These are phyloP conservation scores for Candida broadrunensis DNA, from an alignment of 805 yeast species.

Conservation along the genomic window DNA sequence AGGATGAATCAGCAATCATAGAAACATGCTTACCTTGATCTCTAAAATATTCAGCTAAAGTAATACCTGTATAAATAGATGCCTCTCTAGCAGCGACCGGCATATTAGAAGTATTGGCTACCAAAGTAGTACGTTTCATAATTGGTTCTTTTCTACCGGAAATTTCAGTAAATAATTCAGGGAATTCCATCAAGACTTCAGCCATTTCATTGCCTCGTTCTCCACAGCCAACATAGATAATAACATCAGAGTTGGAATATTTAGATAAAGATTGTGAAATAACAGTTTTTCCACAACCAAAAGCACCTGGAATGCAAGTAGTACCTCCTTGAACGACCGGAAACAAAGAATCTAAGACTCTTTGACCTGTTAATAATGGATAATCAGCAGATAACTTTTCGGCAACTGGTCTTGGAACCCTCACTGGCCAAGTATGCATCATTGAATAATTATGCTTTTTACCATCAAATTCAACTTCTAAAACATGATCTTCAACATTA, in stretches of 20 bases:
- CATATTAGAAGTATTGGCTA: conserved; percentile 98
- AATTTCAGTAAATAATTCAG: conserved; percentile 89
- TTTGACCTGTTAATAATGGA: conserved; percentile 97
- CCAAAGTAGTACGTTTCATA: conserved; percentile 98
- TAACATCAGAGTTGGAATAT: conserved; percentile 95
- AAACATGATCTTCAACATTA: conserved; percentile 80
- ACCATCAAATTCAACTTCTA: conserved; percentile 96
- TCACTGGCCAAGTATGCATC: conserved; percentile 99
- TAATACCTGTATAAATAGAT: conserved; percentile 97
- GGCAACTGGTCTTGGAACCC: conserved; percentile 98
- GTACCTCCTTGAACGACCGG: conserved; percentile 99
- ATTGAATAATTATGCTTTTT: conserved; percentile 74
- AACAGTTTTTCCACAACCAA: conserved; percentile 99
- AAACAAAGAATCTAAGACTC: conserved; percentile 95
- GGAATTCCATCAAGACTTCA: conserved; percentile 99
- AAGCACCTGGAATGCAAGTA: conserved; percentile 99
- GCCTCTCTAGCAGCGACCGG: conserved; percentile 99
- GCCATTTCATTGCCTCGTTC: conserved; percentile 99
- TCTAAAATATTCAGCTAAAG: conserved; percentile 98
- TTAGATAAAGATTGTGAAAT: conserved; percentile 96
- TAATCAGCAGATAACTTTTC: conserved; percentile 90
- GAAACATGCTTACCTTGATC: conserved; percentile 99
- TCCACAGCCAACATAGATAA: conserved; percentile 93
- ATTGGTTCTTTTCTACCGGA: conserved; percentile 95
- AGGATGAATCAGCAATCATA: conserved; percentile 99